Conservation (phyloP, 306 rosid species). For the Trifolium dubium region DNA sequence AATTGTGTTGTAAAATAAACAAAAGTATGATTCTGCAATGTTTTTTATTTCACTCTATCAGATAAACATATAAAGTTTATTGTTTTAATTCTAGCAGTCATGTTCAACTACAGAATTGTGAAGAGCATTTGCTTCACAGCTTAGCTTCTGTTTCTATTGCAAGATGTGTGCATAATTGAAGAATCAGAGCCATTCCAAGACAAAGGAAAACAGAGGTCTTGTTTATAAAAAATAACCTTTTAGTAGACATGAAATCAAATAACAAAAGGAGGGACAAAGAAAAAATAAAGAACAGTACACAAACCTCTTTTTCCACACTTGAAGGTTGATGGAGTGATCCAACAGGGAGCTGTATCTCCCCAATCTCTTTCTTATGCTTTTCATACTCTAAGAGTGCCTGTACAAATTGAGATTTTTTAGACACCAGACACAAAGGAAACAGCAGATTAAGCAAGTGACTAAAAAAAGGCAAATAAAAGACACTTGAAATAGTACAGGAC, state of each 20-base stretch:
- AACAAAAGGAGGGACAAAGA: slow-evolving; percentile 20
- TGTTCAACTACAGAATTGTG: slow-evolving; percentile 21
- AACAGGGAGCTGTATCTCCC: slow-evolving; percentile 70
- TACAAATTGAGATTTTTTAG: slow-evolving; percentile 32
- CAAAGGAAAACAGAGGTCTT: slow-evolving; percentile 27
- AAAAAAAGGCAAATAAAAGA: slow-evolving; percentile 16
- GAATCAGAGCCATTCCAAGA: slow-evolving; percentile 10
- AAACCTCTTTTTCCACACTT: slow-evolving; percentile 76
- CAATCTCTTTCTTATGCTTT: slow-evolving; percentile 73
- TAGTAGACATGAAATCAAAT: slow-evolving; percentile 16
- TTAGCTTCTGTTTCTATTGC: slow-evolving; percentile 4
- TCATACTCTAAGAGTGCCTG: slow-evolving; percentile 89
- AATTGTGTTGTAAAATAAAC: not conserved
- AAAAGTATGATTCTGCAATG: slow-evolving; percentile 16
- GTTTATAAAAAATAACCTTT: slow-evolving; percentile 2
- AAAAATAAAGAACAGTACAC: slow-evolving; percentile 31
- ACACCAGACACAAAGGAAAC: slow-evolving; percentile 32
- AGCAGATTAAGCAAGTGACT: slow-evolving; percentile 27
- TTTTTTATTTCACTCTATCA: slow-evolving; percentile 5
- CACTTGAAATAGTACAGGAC: slow-evolving; percentile 31
- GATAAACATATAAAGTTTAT: not conserved
- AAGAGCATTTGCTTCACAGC: slow-evolving; percentile 4
- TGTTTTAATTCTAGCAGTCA: slow-evolving; percentile 23
- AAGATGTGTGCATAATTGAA: slow-evolving; percentile 27
- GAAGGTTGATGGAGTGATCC: slow-evolving; percentile 64